These are phyloP conservation scores for Trifolium fragiferum DNA, from an alignment of 306 rosid species.

Conservation along the genomic window DNA sequence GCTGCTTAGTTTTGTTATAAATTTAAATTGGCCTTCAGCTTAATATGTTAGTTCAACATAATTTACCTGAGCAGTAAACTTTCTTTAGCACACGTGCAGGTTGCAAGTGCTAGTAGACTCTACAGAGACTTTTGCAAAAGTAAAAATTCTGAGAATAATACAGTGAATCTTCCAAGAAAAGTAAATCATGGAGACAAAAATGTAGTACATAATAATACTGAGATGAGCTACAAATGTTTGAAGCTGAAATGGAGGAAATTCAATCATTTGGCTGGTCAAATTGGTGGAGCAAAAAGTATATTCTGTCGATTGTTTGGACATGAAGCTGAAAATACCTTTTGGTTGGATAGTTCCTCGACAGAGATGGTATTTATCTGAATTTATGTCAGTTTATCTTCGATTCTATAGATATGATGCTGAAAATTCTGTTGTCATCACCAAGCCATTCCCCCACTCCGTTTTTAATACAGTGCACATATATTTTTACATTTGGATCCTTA, in stretches of 20 bases:
- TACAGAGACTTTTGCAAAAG: constrained; percentile 53
- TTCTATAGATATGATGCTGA: constrained; percentile 23
- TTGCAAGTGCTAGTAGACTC: constrained; percentile 50
- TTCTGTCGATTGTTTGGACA: constrained; percentile 81
- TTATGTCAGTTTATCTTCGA: constrained; percentile 17
- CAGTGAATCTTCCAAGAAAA: constrained; percentile 41
- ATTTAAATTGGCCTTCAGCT: constrained; percentile 34
- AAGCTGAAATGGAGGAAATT: constrained; percentile 90
- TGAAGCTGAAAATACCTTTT: constrained; percentile 84
- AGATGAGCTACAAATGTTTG: constrained; percentile 54
- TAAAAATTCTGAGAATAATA: constrained; percentile 43
- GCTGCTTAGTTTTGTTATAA: constrained; percentile 31
- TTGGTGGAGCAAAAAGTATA: constrained; percentile 84
- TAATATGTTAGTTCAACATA: constrained; percentile 12
- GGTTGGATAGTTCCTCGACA: constrained; percentile 96
- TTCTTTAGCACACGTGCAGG: constrained; percentile 71
- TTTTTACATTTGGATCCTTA: constrained; percentile 28
- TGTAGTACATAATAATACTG: constrained; percentile 38
- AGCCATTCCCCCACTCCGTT: constrained; percentile 12
- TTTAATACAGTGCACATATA: constrained; percentile 7
- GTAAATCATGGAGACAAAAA: constrained; percentile 43
- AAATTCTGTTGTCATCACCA: constrained; percentile 13
- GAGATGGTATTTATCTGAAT: constrained; percentile 71
- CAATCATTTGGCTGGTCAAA: constrained; percentile 67
- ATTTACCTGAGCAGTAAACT: constrained; percentile 60